Evolutionary conservation across 495 filamentous ascomycete genomes (phyloP), one percentile per base, ranked within the genome.

Genomic region (Neurospora sp.): DNA sequence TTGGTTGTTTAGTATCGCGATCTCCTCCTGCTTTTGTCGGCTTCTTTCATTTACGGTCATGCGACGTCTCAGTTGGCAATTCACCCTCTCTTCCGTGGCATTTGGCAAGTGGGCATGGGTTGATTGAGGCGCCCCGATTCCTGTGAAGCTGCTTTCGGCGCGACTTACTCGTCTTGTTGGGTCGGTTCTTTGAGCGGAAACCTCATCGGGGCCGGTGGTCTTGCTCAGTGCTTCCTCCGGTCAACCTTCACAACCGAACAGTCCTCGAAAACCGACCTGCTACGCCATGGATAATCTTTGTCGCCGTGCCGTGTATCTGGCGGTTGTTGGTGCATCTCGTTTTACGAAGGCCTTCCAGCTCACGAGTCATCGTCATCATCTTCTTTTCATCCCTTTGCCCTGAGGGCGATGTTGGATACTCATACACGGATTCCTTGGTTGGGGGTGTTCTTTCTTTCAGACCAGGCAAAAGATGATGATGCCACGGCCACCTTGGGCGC

Each of bases 401-500:
- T 59, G 48, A 8, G 22, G 2, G 10, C 12, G 48, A 31, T 31
- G 48, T 31, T 31, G 22, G 48, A 0, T 59, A 31, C 5, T 5
- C 4, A 14, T 31, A 31, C 5, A 1, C 22, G 1, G 48, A 22
- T 31, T 27, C 4, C 48, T 59, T 9, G 22, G n/a, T 59, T 9
- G 22, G n/a, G 40, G 20, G 6, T 59, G 20, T 22, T 27, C 20
- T 42, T 42, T 42, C 40, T 27, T 59, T 59, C 4, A 14, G 10
- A 14, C 0, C 1, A 5, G 4, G 10, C 4, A 1, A 5, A 14
- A 0, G 0, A 0, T 59, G 10, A 27, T 2, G 20, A 14, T 22
- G 5, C 4, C 48, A 3, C 1, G 4, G 3, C 4, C 9, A 12
- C 8, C 4, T 59, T 59, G 20, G 4, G 20, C 48, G 10, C 48